A percentile compares a stretch with the other conserved stretches of the same genome.
Conservation (phyloP, 768 basidiomycete genomes). For the Suillus sp. region DNA sequence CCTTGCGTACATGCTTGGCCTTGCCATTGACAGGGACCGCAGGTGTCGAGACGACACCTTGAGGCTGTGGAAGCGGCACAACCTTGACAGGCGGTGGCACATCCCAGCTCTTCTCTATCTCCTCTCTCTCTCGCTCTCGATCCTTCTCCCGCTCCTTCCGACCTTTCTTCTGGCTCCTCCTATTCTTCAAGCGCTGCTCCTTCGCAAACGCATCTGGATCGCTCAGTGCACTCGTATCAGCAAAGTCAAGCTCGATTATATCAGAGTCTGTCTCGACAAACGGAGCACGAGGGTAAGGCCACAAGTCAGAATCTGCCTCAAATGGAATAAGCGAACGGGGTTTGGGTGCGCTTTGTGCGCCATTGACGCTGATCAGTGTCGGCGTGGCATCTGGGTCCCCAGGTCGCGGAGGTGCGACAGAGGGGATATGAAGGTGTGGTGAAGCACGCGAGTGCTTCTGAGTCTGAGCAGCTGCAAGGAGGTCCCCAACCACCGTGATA, state of each 20-base stretch:
- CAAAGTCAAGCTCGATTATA: slow-evolving; percentile 76
- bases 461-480: slow-evolving; percentile 27
- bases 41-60: slow-evolving; percentile 2
- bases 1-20: slow-evolving; percentile 19
- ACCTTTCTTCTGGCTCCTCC: slow-evolving; percentile 23
- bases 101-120: slow-evolving; percentile 67
- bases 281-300: slow-evolving; percentile 64
- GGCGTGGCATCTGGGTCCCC: slow-evolving; percentile 50
- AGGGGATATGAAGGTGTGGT: slow-evolving; percentile 10
- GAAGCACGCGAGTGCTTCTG: slow-evolving; percentile 12
- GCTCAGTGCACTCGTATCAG: slow-evolving; percentile 71
- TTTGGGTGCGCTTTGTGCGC: slow-evolving; percentile 20
- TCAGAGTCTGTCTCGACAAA: slow-evolving; percentile 49
- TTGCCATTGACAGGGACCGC: slow-evolving; percentile 27
- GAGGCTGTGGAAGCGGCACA: slow-evolving; percentile 24
- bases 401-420: slow-evolving; percentile 49
- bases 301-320: slow-evolving; percentile 63
- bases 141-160: slow-evolving; percentile 37
- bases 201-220: slow-evolving; percentile 60
- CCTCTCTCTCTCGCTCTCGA: slow-evolving; percentile 42
- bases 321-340: slow-evolving; percentile 59
- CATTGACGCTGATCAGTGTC: slow-evolving; percentile 19
- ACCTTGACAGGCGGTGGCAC: slow-evolving; percentile 37
- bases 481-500: slow-evolving; percentile 32
- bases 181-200: slow-evolving; percentile 31